Evolutionary conservation across 148 eudicot species (phyloP), one percentile per base, ranked within the genome.

Genomic region (Rhododendron ovatum): DNA sequence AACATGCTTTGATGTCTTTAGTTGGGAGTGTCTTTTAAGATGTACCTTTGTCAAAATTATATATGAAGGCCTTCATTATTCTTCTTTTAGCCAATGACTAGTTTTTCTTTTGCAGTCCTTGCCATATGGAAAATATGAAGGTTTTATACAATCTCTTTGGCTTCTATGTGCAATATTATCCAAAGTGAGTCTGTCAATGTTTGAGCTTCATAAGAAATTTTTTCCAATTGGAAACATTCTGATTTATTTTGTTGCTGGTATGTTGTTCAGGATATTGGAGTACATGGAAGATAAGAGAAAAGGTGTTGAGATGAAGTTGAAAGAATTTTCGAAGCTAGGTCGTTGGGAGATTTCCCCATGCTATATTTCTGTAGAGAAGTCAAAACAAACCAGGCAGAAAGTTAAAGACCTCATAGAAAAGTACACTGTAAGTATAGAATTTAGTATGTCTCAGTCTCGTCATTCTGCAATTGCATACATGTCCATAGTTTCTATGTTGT

Each of bases 101-200:
- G 61, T 26, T 82, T 80, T 24, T 43, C 59, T 80, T 81, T 2
- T 91, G 93, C 95, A 94, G 98, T 83, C 82, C 81, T 84, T 84
- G 88, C 84, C 94, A 92, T 83, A 88, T 63, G 88, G 93, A 95
- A 86, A 92, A 87, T 83, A 76, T 87, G 88, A 95, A 92, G 90
- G 88, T 93, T 84, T 89, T 96, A 30, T 96, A 93, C 94, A 95
- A 96, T 67, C 89, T 69, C 26, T 86, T 86, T 86, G 87, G 87
- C 85, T 94, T 93, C 92, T 95, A 96, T 88, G 89, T 94, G 81
- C 99, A 95, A 83, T 90, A 88, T 87, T 90, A 94, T 88, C 99
- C 99, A 84, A 84, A 33, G 99, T 96, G 87, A 92, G 98, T 89
- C 37, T 71, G 76, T 26, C 39, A 30, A 37, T 33, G 26, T 45